Evolutionary conservation across 2,329 filamentous ascomycete genomes (phyloP).

Genomic region (Apiospora pterosperma): DNA sequence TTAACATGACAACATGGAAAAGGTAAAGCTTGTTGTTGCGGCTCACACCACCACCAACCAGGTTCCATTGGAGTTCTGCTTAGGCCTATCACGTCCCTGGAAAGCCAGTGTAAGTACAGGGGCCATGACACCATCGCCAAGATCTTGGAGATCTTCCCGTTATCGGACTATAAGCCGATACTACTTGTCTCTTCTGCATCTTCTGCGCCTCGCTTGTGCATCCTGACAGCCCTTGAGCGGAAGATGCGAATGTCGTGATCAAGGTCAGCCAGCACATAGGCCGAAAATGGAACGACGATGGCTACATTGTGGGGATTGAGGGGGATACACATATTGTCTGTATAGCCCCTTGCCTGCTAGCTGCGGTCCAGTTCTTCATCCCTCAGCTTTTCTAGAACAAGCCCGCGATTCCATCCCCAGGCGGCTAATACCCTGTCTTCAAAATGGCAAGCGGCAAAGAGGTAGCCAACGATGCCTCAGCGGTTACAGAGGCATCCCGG

Average conservation of each 20-base stretch:
- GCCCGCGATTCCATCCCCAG: neutral
- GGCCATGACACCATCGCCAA: conserved; percentile 5
- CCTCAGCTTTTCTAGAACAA: neutral
- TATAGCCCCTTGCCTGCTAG: neutral
- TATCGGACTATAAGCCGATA: neutral
- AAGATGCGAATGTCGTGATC: neutral
- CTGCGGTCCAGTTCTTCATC: neutral
- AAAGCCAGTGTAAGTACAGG: neutral
- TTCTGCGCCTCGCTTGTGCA: neutral
- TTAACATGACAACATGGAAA: neutral
- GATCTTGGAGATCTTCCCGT: neutral
- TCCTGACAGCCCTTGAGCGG: neutral
- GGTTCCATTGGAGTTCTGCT: neutral
- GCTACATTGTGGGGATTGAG: too few relatives aligned
- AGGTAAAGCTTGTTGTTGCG: neutral
- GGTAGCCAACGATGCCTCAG: neutral
- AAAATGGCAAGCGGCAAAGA: neutral
- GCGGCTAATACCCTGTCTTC: neutral
- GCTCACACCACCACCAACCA: neutral
- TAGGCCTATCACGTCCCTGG: neutral
- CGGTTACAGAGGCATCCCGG: neutral
- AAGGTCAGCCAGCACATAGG: conserved; percentile 1
- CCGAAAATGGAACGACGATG: neutral
- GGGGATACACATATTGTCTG: neutral
- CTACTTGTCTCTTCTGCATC: neutral